Conservation (phyloP, 257 asterid species). For the Gynochthodes officinalis region DNA sequence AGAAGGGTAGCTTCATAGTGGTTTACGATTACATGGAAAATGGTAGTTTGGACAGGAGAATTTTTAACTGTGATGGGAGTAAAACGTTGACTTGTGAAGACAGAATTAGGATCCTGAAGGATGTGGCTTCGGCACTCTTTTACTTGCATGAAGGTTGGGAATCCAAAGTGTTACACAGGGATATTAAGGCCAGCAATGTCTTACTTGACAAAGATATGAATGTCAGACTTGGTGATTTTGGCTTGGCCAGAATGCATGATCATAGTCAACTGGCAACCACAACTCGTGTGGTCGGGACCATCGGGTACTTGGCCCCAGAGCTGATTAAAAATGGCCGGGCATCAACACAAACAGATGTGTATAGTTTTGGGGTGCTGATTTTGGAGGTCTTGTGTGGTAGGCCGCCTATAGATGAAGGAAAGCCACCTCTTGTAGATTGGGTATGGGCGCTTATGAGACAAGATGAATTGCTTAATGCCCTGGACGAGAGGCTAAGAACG, state of each 20-base stretch:
- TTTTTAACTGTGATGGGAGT: slow-evolving; percentile 42
- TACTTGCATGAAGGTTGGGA: slow-evolving; percentile 80
- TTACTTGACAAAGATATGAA: slow-evolving; percentile 64
- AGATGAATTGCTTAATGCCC: slow-evolving; percentile 38
- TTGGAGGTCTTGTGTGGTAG: slow-evolving; percentile 64
- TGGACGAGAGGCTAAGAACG: slow-evolving; percentile 30
- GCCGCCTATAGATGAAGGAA: slow-evolving; percentile 49
- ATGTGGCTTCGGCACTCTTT: slow-evolving; percentile 54
- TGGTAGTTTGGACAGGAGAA: slow-evolving; percentile 60
- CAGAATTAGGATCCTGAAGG: slow-evolving; percentile 48
- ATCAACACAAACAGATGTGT: slow-evolving; percentile 53
- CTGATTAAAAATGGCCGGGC: slow-evolving; percentile 51
- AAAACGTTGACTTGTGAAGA: slow-evolving; percentile 38
- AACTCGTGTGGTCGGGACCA: slow-evolving; percentile 68
- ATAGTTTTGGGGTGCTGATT: slow-evolving; percentile 49
- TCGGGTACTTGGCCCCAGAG: slow-evolving; percentile 72
- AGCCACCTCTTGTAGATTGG: slow-evolving; percentile 54
- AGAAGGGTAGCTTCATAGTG: slow-evolving; percentile 50
- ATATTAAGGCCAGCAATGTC: slow-evolving; percentile 68
- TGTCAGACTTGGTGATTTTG: slow-evolving; percentile 71
- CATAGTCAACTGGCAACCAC: slow-evolving; percentile 57
- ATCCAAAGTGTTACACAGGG: slow-evolving; percentile 59
- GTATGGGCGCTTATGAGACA: slow-evolving; percentile 43
- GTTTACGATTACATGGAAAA: slow-evolving; percentile 77
- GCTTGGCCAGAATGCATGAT: slow-evolving; percentile 65